Conservation (phyloP, 2,329 filamentous ascomycete genomes). For the Neoscytalidium dimidiatum region DNA sequence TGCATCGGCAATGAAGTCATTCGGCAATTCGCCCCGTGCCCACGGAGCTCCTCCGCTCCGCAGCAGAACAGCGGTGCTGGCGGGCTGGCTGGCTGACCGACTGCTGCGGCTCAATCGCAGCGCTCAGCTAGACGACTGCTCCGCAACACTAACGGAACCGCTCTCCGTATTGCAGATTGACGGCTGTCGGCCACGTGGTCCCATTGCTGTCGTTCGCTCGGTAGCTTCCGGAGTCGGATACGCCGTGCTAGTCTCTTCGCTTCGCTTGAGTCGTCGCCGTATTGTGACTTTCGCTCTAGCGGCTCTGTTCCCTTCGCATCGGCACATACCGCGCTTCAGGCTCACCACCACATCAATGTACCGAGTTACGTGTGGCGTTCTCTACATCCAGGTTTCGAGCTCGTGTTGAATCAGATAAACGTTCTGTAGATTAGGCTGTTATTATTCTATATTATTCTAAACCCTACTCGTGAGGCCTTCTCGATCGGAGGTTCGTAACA, state of each 20-base stretch:
- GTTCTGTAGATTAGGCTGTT: too few species aligned
- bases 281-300: background rate
- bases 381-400: too few species aligned
- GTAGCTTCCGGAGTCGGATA: background rate
- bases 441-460: too few species aligned
- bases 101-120: background rate
- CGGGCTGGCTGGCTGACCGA: too few species aligned
- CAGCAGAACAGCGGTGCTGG: background rate
- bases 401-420: too few species aligned
- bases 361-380: background rate
- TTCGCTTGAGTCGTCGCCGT: background rate
- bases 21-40: background rate
- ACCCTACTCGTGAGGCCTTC: too few species aligned
- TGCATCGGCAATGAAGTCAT: conserved; percentile 13
- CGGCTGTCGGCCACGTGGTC: background rate
- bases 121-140: background rate
- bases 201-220: background rate
- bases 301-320: background rate
- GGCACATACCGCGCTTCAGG: background rate
- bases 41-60: background rate
- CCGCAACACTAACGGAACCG: background rate
- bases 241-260: background rate
- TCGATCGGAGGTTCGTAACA: too few species aligned
- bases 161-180: background rate
- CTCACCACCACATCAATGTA: background rate